Evolutionary conservation across 225 moss, liverwort and hornwort genomes (phyloP).

Genomic region (Physcomitrium patens): DNA sequence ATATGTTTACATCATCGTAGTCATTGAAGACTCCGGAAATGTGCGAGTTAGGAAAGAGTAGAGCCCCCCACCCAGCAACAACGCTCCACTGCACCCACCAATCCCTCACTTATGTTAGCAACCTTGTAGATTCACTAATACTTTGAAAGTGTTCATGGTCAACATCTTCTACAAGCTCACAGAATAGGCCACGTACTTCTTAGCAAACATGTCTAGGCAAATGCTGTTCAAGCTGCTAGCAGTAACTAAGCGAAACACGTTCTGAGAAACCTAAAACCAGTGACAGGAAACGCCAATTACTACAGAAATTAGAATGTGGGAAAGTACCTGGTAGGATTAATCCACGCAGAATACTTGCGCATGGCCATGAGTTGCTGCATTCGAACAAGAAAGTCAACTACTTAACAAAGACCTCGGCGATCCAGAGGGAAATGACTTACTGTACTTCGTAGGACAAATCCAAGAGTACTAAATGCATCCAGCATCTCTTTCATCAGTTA

Average conservation of each 20-base stretch:
- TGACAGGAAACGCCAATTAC: not conserved
- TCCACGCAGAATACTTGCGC: constrained; percentile 97
- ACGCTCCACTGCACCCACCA: constrained; percentile 75
- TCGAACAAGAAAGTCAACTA: constrained; percentile 25
- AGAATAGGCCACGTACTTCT: not conserved
- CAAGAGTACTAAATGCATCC: not conserved
- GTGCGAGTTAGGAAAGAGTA: constrained; percentile 85
- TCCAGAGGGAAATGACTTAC: not conserved
- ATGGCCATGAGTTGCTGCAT: constrained; percentile 98
- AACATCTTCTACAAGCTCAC: not conserved
- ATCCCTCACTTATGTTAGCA: constrained; percentile 4
- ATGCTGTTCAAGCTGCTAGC: not conserved
- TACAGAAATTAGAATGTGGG: constrained; percentile 2
- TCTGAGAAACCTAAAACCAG: not conserved
- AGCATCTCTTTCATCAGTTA: not conserved
- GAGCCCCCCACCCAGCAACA: constrained; percentile 87
- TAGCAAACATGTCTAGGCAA: not conserved
- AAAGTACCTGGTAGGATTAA: constrained; percentile 85
- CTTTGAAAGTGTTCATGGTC: not conserved
- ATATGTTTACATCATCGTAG: constrained; percentile 64
- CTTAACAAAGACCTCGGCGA: constrained; percentile 1
- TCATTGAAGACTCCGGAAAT: constrained; percentile 77
- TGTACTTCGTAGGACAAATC: not conserved
- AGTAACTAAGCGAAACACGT: not conserved
- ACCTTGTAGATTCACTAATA: constrained; percentile 15